Evolutionary conservation across 495 filamentous ascomycete species (phyloP), one percentile per base, ranked within the genome.

Genomic region (Xylaria palmicola): DNA sequence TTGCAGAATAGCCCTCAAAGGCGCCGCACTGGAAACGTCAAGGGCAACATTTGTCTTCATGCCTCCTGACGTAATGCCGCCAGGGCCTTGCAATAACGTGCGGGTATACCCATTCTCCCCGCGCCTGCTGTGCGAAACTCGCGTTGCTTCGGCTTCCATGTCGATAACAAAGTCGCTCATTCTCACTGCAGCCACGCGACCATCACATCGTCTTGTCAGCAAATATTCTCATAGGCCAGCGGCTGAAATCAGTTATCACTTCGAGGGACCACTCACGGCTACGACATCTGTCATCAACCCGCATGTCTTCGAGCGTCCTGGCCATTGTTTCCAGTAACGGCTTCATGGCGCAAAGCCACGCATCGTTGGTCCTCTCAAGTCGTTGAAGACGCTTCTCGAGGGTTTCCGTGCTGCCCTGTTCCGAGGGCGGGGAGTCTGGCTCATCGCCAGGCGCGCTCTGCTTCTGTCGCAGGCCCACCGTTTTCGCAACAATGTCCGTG

Each of bases 311-410:
- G 6, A 69, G 52, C 0, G 64, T 69, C 43, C 52, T 64, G 9
- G 64, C 61, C 67, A 69, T 69, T 15, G 59, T 59, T 39, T 59
- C 56, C 0, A 69, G 26, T 5, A 61, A 19, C 13, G 48, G 52
- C 27, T 67, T 65, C 15, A 69, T 61, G 6, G 63, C 59, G 6
- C 36, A 60, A 15, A 69, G 59, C 56, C 64, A 67, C 24, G 65
- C 62, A 20, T 69, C 67, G 4, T 63, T 61, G 15, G 64, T 59
- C 22, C 63, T 59, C 29, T 69, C 67, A 3, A 69, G 59, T 10
- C 62, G 62, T n/a, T 29, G 32, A n/a, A 69, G 39, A 26, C 59
- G 62, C 13, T 53, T 64, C 39, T 69, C 67, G 15, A 69, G 60
- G 24, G 7, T 57, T 34, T 69, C 36, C 22, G 59, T 29, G 51